phyloP scores from a whole-genome alignment of 2,329 filamentous ascomycete genomes.

The Phaeophleospora eucalypticola region DNA sequence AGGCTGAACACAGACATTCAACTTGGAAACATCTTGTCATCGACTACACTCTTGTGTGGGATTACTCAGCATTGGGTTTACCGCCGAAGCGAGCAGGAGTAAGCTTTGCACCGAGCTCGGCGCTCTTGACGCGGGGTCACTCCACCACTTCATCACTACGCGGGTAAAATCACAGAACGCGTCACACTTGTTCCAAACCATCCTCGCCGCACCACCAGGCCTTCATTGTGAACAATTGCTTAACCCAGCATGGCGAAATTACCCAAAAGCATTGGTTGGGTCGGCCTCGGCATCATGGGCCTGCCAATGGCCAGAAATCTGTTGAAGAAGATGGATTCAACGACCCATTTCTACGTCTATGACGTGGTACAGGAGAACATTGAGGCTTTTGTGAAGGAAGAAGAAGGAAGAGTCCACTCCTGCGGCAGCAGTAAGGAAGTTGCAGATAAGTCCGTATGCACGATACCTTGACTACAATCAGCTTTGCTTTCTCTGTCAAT shows the following conservation, averaged over 20 bases:
- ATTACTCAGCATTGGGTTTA: background rate
- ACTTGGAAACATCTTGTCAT: background rate
- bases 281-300: conserved; percentile 55
- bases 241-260: conserved; percentile 24
- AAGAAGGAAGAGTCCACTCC: conserved; percentile 37
- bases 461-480: background rate
- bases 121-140: background rate
- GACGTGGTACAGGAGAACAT: conserved; percentile 45
- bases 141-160: no score
- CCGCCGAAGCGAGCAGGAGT: background rate
- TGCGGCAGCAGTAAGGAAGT: conserved; percentile 46
- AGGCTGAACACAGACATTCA: conserved; percentile 7
- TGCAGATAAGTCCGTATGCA: conserved; percentile 47
- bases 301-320: conserved; percentile 51
- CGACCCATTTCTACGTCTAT: conserved; percentile 46
- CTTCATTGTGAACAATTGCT: no score
- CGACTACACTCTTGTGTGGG: background rate
- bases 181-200: no score
- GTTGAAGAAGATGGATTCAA: conserved; percentile 42
- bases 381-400: conserved; percentile 41
- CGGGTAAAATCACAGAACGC: no score
- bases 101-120: background rate
- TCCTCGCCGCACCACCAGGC: no score
- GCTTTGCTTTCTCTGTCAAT: background rate
- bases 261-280: conserved; percentile 42